Percentiles rank a stretch among this genome's conserved stretches.
Evolutionary conservation across 2,329 filamentous ascomycete species (phyloP).

Genomic region (Aspergillus sp.): DNA sequence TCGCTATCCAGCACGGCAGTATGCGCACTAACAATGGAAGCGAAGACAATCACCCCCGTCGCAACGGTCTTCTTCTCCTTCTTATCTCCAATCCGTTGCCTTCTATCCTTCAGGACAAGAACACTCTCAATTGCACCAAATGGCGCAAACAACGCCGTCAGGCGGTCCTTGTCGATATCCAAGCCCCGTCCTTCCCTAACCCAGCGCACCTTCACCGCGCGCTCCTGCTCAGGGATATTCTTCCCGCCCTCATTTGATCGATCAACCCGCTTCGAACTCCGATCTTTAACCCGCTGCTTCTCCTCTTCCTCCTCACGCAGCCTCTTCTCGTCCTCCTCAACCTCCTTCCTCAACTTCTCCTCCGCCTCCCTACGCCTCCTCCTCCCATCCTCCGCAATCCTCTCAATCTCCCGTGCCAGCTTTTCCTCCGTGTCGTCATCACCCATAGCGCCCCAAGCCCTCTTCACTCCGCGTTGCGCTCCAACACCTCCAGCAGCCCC

Average conservation of each 20-base stretch:
- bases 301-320: constrained; percentile 45
- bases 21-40: constrained; percentile 58
- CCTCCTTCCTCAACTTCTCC: constrained; percentile 46
- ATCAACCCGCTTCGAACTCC: constrained; percentile 32
- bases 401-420: constrained; percentile 54
- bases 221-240: constrained; percentile 54
- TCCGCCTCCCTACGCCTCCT: constrained; percentile 51
- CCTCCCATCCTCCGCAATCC: constrained; percentile 54
- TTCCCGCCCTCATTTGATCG: constrained; percentile 38
- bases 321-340: constrained; percentile 40
- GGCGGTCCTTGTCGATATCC: constrained; percentile 48
- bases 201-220: constrained; percentile 60
- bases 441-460: constrained; percentile 48
- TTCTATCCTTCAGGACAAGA: constrained; percentile 58
- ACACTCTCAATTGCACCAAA: constrained; percentile 60
- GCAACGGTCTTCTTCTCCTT: constrained; percentile 54
- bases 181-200: constrained; percentile 47
- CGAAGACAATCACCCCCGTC: constrained; percentile 57
- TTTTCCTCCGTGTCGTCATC: constrained; percentile 46
- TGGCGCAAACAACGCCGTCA: constrained; percentile 49
- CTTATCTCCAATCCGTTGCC: constrained; percentile 49
- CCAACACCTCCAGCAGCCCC: constrained; percentile 33
- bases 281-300: constrained; percentile 38
- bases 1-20: constrained; percentile 54
- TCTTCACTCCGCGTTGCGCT: constrained; percentile 55